Evolutionary conservation across 352 stramenopile species (phyloP), one percentile per base, ranked within the genome.

Genomic region (Phytophthora podocarpi): DNA sequence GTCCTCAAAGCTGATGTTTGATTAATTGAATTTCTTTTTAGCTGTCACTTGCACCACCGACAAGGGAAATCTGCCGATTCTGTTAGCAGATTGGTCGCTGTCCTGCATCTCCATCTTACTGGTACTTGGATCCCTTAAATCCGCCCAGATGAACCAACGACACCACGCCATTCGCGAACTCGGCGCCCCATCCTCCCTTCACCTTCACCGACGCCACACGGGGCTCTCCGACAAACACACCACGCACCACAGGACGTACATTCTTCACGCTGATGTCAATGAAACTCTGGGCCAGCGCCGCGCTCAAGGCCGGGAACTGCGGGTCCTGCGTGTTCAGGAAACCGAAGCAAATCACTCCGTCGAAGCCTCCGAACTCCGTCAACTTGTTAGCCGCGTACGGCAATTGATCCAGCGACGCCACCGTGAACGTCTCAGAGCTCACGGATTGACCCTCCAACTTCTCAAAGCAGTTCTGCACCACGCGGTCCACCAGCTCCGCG

Each of bases 311-410:
- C 9, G 57, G 59, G 47, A 89, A 93, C 23, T 92, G 70, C 24
- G 72, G 68, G 52, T 93, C 81, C 21, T 72, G 66, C 16, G 80
- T 74, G 60, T 89, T 93, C 7, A 95, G 70, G 59, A 93, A 91
- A 9, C 84, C 84, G 40, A 91, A 87, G 53, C 74, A 90, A 42
- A 95, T 85, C 50, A 93, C 83, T 5, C 59, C 81, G 54, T 95
- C 79, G 56, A 92, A 95, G 20, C 84, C 82, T 20, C 82, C 80
- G 37, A 80, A 82, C 37, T 78, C 66, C 21, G 78, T 78, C 30
- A 95, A 67, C 54, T 95, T 95, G 74, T 92, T 95, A 52, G 87
- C 87, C 2, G 82, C 87, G 52, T 92, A 95, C 49, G 84, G 84
- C 10, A 95, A 47, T n/a, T 93, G 82, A 36, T 92, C 81, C n/a